Evolutionary conservation across 2,329 filamentous ascomycete species (phyloP).

Genomic region (Elsinoe batatas): DNA sequence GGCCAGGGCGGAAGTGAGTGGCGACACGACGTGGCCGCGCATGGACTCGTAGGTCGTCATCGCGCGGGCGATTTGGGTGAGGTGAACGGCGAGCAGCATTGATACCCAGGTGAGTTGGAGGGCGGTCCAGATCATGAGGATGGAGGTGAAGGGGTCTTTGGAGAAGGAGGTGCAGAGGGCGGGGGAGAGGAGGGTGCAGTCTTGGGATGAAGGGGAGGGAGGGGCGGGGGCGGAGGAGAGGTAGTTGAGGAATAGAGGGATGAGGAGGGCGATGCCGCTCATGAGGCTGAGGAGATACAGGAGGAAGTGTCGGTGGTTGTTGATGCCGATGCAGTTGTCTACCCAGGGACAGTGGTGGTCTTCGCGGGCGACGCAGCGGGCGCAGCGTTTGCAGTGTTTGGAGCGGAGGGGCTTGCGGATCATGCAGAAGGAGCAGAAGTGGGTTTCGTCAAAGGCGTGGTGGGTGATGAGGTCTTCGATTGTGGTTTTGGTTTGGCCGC

Average conservation of each 20-base stretch:
- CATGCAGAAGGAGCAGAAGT: slow-evolving; percentile 94
- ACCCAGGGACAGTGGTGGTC: slow-evolving; percentile 99
- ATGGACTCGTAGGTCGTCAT: slow-evolving; percentile 97
- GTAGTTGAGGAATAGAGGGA: slow-evolving; percentile 65
- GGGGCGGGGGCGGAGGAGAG: slow-evolving; percentile 47
- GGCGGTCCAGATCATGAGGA: slow-evolving; percentile 67
- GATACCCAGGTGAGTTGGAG: slow-evolving; percentile 89
- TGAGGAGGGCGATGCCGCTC: slow-evolving; percentile 60
- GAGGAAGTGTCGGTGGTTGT: slow-evolving; percentile 94
- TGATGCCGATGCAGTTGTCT: slow-evolving; percentile 88
- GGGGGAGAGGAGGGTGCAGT: slow-evolving; percentile 68
- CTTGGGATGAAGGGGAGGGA: slow-evolving; percentile 31
- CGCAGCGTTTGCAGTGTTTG: slow-evolving; percentile 89
- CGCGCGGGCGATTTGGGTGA: slow-evolving; percentile 82
- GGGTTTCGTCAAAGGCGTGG: slow-evolving; percentile 87
- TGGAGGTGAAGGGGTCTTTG: slow-evolving; percentile 72
- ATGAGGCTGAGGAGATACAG: slow-evolving; percentile 75
- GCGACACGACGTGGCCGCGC: slow-evolving; percentile 58
- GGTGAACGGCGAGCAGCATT: slow-evolving; percentile 93
- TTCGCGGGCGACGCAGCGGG: slow-evolving; percentile 88
- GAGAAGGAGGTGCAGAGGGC: slow-evolving; percentile 66
- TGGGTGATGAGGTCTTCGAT: slow-evolving; percentile 76
- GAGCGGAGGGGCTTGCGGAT: slow-evolving; percentile 82
- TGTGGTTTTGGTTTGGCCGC: slow-evolving; percentile 77
- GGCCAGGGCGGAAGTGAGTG: slow-evolving; percentile 64